Percentiles rank a stretch among this genome's conserved stretches.
phyloP scores from a whole-genome alignment of 148 eudicot genomes.

The Rhododendron vialii region DNA sequence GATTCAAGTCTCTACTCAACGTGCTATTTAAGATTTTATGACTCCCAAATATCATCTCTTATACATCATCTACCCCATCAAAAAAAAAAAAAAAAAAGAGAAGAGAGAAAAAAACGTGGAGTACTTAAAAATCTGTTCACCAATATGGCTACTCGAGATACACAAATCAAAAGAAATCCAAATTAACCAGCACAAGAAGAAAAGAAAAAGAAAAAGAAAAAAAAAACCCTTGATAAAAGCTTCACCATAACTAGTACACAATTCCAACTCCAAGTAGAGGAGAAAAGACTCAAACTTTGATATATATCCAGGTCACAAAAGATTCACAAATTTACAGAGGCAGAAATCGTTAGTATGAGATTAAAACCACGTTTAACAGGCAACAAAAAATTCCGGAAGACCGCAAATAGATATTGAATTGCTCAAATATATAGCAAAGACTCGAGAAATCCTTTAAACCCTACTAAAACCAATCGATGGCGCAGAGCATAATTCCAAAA shows the following conservation, averaged over 20 bases:
- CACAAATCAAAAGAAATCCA: no score
- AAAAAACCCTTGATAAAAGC: background rate
- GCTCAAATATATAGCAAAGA: background rate
- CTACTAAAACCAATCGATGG: background rate
- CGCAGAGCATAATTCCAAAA: no score
- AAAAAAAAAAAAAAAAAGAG: no score
- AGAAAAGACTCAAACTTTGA: background rate
- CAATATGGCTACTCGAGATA: no score
- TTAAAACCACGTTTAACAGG: background rate
- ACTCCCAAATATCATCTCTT: background rate
- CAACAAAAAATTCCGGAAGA: background rate
- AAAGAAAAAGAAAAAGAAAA: background rate
- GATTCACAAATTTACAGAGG: background rate
- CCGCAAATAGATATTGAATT: background rate
- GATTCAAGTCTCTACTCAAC: background rate
- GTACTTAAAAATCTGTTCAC: no score
- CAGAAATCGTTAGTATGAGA: background rate
- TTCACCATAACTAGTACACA: no score
- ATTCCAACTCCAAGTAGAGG: background rate
- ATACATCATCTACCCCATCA: no score
- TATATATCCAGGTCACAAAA: background rate
- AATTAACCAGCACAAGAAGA: background rate
- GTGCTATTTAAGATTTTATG: background rate
- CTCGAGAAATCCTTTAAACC: background rate
- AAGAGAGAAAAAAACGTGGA: no score